A percentile compares a stretch with the other conserved stretches of the same genome.
phyloP scores from a whole-genome alignment of 352 stramenopile species.

The Phytophthora colocasiae region DNA sequence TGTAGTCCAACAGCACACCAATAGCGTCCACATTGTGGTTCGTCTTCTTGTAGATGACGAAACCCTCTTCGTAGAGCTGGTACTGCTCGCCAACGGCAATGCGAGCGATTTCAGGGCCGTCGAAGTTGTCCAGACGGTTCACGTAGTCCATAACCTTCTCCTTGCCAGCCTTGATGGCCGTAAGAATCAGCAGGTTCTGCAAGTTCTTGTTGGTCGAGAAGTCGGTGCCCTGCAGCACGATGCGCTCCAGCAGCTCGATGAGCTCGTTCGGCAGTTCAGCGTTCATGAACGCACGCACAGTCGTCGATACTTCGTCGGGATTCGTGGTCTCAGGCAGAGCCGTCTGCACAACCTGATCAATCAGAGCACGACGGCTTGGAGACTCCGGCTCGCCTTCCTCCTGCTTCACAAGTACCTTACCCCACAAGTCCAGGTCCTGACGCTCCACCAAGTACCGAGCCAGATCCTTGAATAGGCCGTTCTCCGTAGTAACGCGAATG shows the following conservation, averaged over 20 bases:
- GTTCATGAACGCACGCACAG: constrained; percentile 99
- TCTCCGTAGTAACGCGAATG: constrained; percentile 98
- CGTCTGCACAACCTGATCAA: constrained; percentile 99
- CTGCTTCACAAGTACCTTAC: constrained; percentile 94
- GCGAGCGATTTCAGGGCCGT: constrained; percentile 99
- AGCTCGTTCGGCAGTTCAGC: constrained; percentile 98
- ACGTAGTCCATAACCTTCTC: constrained; percentile 99
- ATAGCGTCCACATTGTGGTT: constrained; percentile 97
- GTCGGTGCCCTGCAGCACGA: constrained; percentile 99
- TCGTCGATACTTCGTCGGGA: constrained; percentile 99
- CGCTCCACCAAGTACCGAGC: constrained; percentile 99
- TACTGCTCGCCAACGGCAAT: constrained; percentile 99
- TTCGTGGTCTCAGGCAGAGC: constrained; percentile 99
- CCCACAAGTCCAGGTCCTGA: constrained; percentile 99
- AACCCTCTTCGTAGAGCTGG: constrained; percentile 99
- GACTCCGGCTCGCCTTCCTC: constrained; percentile 93
- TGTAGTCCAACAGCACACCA: constrained; percentile 94
- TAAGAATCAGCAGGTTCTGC: constrained; percentile 99
- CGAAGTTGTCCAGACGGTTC: constrained; percentile 99
- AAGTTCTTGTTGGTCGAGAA: constrained; percentile 99
- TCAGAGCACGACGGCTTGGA: constrained; percentile 94
- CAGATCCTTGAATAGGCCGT: constrained; percentile 99
- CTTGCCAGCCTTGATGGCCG: constrained; percentile 98
- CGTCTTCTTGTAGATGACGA: constrained; percentile 99
- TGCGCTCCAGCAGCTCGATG: constrained; percentile 99